These are phyloP conservation scores for Linnemannia hyalina DNA, from an alignment of 192 early-diverging fungal genomes.

Conservation along the genomic window DNA sequence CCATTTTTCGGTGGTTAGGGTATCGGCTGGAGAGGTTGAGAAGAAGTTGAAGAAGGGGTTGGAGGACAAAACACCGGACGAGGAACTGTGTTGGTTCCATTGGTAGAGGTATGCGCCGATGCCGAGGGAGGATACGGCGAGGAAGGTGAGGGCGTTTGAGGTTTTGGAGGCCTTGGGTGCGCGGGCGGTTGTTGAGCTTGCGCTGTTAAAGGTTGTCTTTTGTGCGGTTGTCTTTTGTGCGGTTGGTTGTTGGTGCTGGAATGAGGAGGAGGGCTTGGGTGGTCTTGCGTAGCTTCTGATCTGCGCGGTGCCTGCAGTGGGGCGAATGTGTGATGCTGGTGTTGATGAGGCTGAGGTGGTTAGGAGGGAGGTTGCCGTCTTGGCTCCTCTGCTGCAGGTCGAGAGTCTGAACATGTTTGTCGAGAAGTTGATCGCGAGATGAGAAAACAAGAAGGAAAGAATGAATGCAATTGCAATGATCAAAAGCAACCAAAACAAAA, in stretches of 20 bases:
- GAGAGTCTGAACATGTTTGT: background rate
- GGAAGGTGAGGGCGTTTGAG: slow-evolving; percentile 28
- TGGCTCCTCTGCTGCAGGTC: background rate
- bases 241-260: background rate
- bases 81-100: slow-evolving; percentile 25
- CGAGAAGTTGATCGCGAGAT: background rate
- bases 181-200: slow-evolving; percentile 17
- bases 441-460: background rate
- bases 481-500: background rate
- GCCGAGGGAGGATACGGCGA: slow-evolving; percentile 21
- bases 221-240: slow-evolving; percentile 5
- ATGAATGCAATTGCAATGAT: background rate
- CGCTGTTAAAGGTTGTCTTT: slow-evolving; percentile 24
- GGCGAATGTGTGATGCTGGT: background rate
- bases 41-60: slow-evolving; percentile 6
- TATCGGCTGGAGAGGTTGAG: slow-evolving; percentile 4
- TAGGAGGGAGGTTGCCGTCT: background rate
- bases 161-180: slow-evolving; percentile 25
- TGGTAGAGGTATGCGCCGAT: slow-evolving; percentile 32
- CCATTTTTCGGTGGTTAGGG: slow-evolving; percentile 62
- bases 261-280: background rate
- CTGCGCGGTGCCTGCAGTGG: background rate
- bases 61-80: background rate
- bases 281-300: slow-evolving; percentile 13
- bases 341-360: too few relatives aligned